phyloP scores from a whole-genome alignment of 2,329 filamentous ascomycete species.

The Shiraia sp. region DNA sequence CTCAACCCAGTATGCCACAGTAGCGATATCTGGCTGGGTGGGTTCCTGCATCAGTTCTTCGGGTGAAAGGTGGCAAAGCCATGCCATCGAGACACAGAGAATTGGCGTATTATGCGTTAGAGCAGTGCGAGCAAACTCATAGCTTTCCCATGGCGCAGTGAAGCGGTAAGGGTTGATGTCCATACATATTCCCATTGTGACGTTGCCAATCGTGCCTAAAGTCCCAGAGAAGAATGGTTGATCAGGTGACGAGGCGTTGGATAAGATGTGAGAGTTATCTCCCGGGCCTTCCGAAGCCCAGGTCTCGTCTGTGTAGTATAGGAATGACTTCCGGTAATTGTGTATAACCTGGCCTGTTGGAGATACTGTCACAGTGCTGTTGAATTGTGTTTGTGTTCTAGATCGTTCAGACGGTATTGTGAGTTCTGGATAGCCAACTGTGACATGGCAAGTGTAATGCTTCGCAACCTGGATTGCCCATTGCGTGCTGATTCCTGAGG shows the following conservation, averaged over 20 bases:
- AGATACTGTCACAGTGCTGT: constrained; percentile 62
- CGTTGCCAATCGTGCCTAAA: constrained; percentile 41
- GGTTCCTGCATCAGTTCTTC: constrained; percentile 53
- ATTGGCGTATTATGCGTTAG: constrained; percentile 61
- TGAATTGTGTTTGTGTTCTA: constrained; percentile 53
- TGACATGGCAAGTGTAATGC: constrained; percentile 68
- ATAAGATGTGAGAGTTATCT: constrained; percentile 23
- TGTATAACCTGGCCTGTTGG: constrained; percentile 57
- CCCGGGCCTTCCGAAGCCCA: constrained; percentile 60
- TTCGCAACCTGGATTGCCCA: constrained; percentile 72
- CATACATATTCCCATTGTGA: constrained; percentile 57
- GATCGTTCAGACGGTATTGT: constrained; percentile 28
- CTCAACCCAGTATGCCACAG: constrained; percentile 74
- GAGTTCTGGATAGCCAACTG: constrained; percentile 73
- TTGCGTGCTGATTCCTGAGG: constrained; percentile 67
- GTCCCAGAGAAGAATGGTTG: constrained; percentile 42
- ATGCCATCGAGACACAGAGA: constrained; percentile 76
- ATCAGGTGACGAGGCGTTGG: constrained; percentile 21
- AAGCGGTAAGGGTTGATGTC: constrained; percentile 68
- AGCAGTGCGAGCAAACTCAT: constrained; percentile 63
- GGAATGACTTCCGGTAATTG: constrained; percentile 67
- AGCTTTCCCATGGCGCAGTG: constrained; percentile 59
- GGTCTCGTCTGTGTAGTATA: constrained; percentile 69
- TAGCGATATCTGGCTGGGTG: constrained; percentile 68
- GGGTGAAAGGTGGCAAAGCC: constrained; percentile 65